phyloP scores from a whole-genome alignment of 768 basidiomycete genomes.

The Pulveroboletus frians region DNA sequence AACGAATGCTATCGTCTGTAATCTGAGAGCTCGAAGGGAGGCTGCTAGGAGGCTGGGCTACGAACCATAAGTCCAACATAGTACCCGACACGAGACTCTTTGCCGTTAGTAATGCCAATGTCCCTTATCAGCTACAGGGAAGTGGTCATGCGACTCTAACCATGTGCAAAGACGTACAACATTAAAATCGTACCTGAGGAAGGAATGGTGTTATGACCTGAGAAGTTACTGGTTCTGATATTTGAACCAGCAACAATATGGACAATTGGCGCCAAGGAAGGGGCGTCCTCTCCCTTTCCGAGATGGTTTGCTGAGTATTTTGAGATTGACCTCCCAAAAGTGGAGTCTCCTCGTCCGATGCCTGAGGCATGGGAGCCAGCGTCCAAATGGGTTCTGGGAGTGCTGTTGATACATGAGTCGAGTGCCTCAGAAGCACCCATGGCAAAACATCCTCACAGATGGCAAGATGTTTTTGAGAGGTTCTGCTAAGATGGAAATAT shows the following conservation, averaged over 20 bases:
- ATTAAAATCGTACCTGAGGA: constrained; percentile 42
- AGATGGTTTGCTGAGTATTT: constrained; percentile 8
- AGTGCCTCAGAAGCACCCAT: neutral
- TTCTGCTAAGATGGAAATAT: too few relatives aligned
- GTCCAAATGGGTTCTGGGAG: neutral
- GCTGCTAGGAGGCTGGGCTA: neutral
- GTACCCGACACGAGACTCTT: constrained; percentile 42
- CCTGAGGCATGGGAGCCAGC: constrained; percentile 5
- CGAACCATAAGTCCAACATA: constrained; percentile 46
- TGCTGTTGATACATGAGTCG: neutral
- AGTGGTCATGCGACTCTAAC: neutral
- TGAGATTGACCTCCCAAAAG: constrained; percentile 33
- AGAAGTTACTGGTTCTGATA: constrained; percentile 69
- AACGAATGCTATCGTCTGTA: constrained; percentile 36
- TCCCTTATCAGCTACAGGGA: constrained; percentile 24
- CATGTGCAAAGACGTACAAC: neutral
- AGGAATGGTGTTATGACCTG: constrained; percentile 74
- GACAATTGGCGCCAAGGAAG: constrained; percentile 66
- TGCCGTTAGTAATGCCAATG: constrained; percentile 37
- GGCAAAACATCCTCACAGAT: neutral
- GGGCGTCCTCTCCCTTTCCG: constrained; percentile 40
- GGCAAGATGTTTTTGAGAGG: neutral
- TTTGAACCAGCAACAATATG: constrained; percentile 63
- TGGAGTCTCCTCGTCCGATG: constrained; percentile 56
- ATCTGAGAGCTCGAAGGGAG: neutral